phyloP scores from a whole-genome alignment of 2,329 filamentous ascomycete genomes.

The Colletotrichum camelliae region DNA sequence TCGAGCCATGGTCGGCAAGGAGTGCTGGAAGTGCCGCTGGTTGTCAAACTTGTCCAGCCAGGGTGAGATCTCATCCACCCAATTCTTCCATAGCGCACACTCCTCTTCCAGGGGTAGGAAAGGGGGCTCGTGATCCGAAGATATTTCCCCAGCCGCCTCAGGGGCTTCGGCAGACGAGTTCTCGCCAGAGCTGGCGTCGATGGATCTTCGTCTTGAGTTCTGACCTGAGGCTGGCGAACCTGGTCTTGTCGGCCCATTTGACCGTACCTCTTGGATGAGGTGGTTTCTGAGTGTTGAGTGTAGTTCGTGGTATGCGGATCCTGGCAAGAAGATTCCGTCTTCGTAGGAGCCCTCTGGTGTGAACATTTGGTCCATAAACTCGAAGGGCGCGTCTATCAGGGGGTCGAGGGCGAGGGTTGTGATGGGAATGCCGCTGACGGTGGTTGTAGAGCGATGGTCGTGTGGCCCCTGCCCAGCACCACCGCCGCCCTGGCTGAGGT shows the following conservation, averaged over 20 bases:
- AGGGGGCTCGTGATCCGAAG: slow-evolving; percentile 19
- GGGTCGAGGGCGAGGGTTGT: slow-evolving; percentile 13
- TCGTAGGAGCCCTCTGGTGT: slow-evolving; percentile 37
- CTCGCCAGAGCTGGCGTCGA: not conserved
- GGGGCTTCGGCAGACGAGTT: not conserved
- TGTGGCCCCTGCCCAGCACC: slow-evolving; percentile 14
- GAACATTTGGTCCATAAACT: slow-evolving; percentile 30
- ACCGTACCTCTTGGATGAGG: slow-evolving; percentile 48
- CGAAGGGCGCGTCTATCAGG: slow-evolving; percentile 14
- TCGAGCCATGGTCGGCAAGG: slow-evolving; percentile 56
- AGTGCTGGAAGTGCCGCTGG: slow-evolving; percentile 55
- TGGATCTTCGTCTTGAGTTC: not conserved
- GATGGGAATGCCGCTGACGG: not conserved
- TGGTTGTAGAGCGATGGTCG: not conserved
- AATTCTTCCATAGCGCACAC: slow-evolving; percentile 43
- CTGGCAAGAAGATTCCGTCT: slow-evolving; percentile 51
- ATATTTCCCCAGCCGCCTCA: not conserved
- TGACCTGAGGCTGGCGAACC: not conserved
- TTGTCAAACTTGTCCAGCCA: slow-evolving; percentile 65
- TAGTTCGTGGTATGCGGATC: slow-evolving; percentile 50
- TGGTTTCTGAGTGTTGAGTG: slow-evolving; percentile 50
- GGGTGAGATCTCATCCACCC: slow-evolving; percentile 45
- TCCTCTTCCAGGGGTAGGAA: slow-evolving; percentile 32
- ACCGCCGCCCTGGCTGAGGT: slow-evolving; percentile 34
- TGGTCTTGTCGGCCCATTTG: slow-evolving; percentile 38